phyloP scores from a whole-genome alignment of 2,329 filamentous ascomycete species.

The Monosporascus sp. region DNA sequence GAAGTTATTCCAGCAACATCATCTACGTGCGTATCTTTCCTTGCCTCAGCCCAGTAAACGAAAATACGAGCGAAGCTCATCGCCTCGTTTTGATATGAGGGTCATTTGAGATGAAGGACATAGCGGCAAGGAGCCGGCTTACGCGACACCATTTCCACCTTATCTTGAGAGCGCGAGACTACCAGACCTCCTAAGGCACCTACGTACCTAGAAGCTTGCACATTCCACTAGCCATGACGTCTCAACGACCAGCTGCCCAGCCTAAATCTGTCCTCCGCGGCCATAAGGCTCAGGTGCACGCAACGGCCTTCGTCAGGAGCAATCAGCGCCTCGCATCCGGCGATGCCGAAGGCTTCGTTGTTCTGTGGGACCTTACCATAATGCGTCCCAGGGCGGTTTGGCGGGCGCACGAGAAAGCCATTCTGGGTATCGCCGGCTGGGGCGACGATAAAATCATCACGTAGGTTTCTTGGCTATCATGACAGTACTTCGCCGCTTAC shows the following conservation, averaged over 20 bases:
- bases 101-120: too few species aligned
- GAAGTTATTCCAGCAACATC: too few species aligned
- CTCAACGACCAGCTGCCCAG: slow-evolving; percentile 29
- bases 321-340: slow-evolving; percentile 79
- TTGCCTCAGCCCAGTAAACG: too few species aligned
- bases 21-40: too few species aligned
- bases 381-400: slow-evolving; percentile 81
- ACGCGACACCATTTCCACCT: too few species aligned
- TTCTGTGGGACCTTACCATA: slow-evolving; percentile 78
- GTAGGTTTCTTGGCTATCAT: slow-evolving; percentile 46
- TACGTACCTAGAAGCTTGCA: background rate
- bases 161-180: too few species aligned
- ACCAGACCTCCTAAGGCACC: too few species aligned
- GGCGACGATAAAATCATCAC: slow-evolving; percentile 71
- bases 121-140: too few species aligned
- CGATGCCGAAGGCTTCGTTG: slow-evolving; percentile 84
- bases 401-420: slow-evolving; percentile 73
- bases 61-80: too few species aligned
- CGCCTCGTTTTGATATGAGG: too few species aligned
- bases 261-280: slow-evolving; percentile 71
- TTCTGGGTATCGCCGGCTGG: slow-evolving; percentile 72
- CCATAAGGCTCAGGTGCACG: slow-evolving; percentile 75
- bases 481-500: slow-evolving; percentile 1
- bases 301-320: slow-evolving; percentile 62
- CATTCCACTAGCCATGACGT: slow-evolving; percentile 9